Evolutionary conservation across 129 eudicot species (phyloP), one percentile per base, ranked within the genome.

Genomic region (Arctium minus): DNA sequence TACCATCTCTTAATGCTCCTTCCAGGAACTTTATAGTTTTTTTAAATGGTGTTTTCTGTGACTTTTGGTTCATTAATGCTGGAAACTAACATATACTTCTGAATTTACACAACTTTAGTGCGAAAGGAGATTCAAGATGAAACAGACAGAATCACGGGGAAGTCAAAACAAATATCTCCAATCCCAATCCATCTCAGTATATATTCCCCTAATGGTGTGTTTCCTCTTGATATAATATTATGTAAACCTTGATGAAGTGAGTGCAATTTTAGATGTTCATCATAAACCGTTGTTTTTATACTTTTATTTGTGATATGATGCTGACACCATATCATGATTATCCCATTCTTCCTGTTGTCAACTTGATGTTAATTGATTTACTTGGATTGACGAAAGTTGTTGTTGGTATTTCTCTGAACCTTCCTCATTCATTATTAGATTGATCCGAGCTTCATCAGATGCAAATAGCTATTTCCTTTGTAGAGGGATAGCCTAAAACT

Each of bases 131-230:
- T 92, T 83, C 83, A 78, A 42, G 97, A 92, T 85, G 97, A 92
- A 87, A 92, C 97, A 78, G 97, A 92, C 74, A 84, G 97, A 85
- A 76, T 92, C 22, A 92, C 94, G 0, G 97, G 97, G 81, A 88
- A 88, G 83, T 48, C 97, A 64, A 92, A 89, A 79, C 90, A 86
- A 80, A 92, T 92, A 46, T 92, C 97, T 83, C 92, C 94, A 76
- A 85, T 92, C 78, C 97, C 97, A n/a, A 92, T 92, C 84, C 97
- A 92, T 78, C 91, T 92, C 53, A 92, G 94, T 86, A 92, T 92
- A 72, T 90, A 92, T 78, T 92, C 94, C 60, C 94, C 97, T 29
- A 75, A 90, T 76, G 97, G 97, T 92, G 80, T n/a, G 87, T 79
- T 53, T 62, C 8, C 75, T 50, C 31, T 53, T 65, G 35, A 1